Base-by-base conservation (phyloP, 2,329 filamentous ascomycete species). In the Knoxdaviesia proteae region DNA sequence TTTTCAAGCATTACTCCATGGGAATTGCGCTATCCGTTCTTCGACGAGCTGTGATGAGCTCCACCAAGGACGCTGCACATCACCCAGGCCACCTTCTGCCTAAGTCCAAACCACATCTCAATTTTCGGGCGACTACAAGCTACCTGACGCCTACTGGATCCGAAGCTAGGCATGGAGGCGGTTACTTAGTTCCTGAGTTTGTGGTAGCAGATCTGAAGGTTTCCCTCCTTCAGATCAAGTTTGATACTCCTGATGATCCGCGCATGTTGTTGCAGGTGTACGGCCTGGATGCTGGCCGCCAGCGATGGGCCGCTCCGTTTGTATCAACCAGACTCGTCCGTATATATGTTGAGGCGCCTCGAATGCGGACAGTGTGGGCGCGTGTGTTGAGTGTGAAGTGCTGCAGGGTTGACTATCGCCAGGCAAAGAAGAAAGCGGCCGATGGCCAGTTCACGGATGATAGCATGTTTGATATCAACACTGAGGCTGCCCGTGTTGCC, bases 1-100 rank as follows among this genome's bases (percentile, higher is more conserved):
- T 98, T 0, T 94, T 92, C 56, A 79, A 87, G 4, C 87, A 94
- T 55, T 98, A 94, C 54, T 80, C 87, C 0, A 69, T 92, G 31
- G 82, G 84, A 1, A 76, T 96, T 46, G 90, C 88, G 6, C 63
- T 71, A 30, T 77, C 77, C 54, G 83, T 92, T 3, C 58, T 98
- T 30, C 69, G 69, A 43, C 76, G 75, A 52, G 79, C 80, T 0
- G 82, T 87, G 48, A 58, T 73, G 56, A 65, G 61, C 45, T 68
- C 69, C 58, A 54, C 50, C 56, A 52, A 50, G 55, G 51, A 48
- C 50, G 45, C 32, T 45, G 48, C 29, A 36, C 41, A 32, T 41
- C 46, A 11, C 45, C 53, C 1, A 48, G 51, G 30, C 20, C 33
- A 40, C 31, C 34, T 42, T 29, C 37, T 39, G 8, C 29, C 45